Percentiles rank a stretch among this genome's conserved stretches.
Conservation (phyloP, 139 green algal species). For the Chlorella sp. region DNA sequence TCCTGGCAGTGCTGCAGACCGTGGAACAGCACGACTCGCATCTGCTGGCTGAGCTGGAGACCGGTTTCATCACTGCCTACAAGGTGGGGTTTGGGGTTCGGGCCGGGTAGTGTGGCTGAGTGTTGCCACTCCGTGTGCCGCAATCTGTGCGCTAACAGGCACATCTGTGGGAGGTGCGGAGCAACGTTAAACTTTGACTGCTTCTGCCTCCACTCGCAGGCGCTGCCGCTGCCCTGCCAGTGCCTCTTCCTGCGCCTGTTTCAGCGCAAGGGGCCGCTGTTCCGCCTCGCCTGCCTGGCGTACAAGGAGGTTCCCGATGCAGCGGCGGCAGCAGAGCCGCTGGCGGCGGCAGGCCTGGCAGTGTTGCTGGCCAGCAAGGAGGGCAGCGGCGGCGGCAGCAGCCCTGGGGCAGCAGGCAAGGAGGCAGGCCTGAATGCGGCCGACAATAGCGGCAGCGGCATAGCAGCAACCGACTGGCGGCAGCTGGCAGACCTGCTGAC, state of each 20-base stretch:
- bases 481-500: conserved; percentile 40
- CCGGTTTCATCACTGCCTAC: conserved; percentile 37
- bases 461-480: not conserved
- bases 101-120: not conserved
- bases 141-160: not conserved
- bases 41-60: conserved; percentile 53
- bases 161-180: too few relatives aligned
- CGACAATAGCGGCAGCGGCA: not conserved
- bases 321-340: not conserved
- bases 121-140: not conserved
- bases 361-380: not conserved
- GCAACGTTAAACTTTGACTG: too few relatives aligned
- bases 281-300: conserved; percentile 42
- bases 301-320: conserved; percentile 69
- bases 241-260: conserved; percentile 68
- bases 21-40: conserved; percentile 51
- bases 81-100: conserved; percentile 47
- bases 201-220: conserved; percentile 22
- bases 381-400: not conserved
- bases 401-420: not conserved
- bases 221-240: conserved; percentile 35
- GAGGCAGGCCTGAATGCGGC: not conserved
- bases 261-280: conserved; percentile 63
- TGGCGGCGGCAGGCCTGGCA: conserved; percentile 27
- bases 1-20: conserved; percentile 40